These are phyloP conservation scores for Solanum habrochaites DNA, from an alignment of 257 asterid species.

Conservation along the genomic window DNA sequence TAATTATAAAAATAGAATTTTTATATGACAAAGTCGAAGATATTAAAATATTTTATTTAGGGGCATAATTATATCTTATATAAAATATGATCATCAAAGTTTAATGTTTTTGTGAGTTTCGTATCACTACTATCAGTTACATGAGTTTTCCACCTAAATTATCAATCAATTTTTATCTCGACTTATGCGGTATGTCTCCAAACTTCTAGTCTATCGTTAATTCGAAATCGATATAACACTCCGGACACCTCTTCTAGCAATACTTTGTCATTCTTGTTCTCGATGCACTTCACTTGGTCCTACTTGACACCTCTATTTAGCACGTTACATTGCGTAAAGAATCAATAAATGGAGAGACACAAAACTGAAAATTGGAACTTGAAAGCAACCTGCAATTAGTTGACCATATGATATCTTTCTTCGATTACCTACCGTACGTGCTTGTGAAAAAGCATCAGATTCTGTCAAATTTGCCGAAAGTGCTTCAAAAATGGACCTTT, in stretches of 20 bases:
- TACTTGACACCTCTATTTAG: background rate
- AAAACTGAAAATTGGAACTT: background rate
- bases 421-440: background rate
- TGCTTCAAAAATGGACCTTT: background rate
- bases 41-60: too few species aligned
- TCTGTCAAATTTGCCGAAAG: background rate
- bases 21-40: too few species aligned
- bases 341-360: background rate
- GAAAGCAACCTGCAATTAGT: background rate
- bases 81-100: too few species aligned
- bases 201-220: too few species aligned
- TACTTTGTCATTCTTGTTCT: too few species aligned
- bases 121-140: fast-evolving
- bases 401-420: background rate
- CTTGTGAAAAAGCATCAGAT: background rate
- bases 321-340: background rate
- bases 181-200: background rate
- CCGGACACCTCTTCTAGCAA: background rate
- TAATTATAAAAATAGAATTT: too few species aligned
- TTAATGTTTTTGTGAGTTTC: too few species aligned
- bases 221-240: too few species aligned
- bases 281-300: background rate
- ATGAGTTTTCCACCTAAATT: too few species aligned
- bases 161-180: too few species aligned
- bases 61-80: background rate